Conservation (phyloP, 1,284 basidiomycete genomes). For the Malassezia cuniculi region DNA sequence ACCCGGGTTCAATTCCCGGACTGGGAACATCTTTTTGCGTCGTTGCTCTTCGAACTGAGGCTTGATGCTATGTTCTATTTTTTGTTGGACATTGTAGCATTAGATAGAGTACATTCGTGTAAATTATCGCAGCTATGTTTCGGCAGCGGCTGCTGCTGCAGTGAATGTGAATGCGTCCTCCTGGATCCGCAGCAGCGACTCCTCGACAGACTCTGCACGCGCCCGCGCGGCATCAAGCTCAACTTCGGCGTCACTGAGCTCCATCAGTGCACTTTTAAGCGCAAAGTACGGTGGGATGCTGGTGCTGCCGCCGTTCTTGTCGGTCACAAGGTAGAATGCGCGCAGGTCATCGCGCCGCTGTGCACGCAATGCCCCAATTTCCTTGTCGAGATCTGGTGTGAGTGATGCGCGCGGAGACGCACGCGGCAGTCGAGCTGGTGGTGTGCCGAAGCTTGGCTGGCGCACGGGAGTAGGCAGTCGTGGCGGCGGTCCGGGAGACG, state of each 20-base stretch:
- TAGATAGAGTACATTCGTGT: too few relatives aligned
- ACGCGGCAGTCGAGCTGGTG: too few relatives aligned
- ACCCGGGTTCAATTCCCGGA: too few relatives aligned
- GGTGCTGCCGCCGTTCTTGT: not conserved
- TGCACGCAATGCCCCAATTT: slow-evolving; percentile 1
- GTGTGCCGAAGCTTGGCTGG: too few relatives aligned
- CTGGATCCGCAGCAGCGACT: slow-evolving; percentile 6
- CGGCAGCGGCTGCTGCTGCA: not conserved
- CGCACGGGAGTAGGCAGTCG: too few relatives aligned
- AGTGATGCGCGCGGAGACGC: not conserved
- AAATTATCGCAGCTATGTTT: too few relatives aligned
- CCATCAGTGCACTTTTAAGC: slow-evolving; percentile 14
- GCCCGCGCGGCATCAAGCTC: slow-evolving; percentile 7
- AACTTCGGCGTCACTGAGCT: slow-evolving; percentile 10
- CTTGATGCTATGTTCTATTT: too few relatives aligned
- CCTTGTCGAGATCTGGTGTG: slow-evolving; percentile 5
- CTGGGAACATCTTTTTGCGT: too few relatives aligned
- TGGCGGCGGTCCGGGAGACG: too few relatives aligned
- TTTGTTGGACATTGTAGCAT: too few relatives aligned
- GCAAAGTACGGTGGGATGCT: slow-evolving; percentile 10
- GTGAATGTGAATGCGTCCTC: slow-evolving; percentile 14
- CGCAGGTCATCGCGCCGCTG: slow-evolving; percentile 3
- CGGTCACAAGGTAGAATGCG: slow-evolving; percentile 5
- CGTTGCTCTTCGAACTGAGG: too few relatives aligned
- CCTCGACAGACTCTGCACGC: slow-evolving; percentile 7